Conservation (phyloP, 495 filamentous ascomycete genomes). For the Tuber magnatum region DNA sequence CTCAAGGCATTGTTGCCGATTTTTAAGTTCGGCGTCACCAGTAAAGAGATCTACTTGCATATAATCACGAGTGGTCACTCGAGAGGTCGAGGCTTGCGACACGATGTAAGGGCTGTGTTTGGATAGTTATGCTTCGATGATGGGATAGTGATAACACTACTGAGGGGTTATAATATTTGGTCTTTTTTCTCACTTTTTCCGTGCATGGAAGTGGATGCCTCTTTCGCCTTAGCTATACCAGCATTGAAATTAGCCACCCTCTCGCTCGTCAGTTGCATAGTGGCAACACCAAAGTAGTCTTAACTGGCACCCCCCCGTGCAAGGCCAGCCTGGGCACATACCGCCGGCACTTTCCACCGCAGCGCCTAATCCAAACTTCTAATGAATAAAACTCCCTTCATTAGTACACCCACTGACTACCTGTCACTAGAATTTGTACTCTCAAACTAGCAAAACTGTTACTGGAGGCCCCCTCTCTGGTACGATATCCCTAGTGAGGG, state of each 20-base stretch:
- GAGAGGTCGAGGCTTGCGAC: background rate
- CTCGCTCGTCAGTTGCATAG: too few relatives aligned
- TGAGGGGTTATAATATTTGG: background rate
- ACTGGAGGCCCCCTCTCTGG: too few relatives aligned
- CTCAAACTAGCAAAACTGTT: background rate
- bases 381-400: background rate
- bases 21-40: background rate
- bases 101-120: background rate
- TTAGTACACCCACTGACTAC: background rate
- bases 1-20: background rate
- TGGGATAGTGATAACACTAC: background rate
- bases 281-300: too few relatives aligned
- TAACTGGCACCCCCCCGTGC: too few relatives aligned
- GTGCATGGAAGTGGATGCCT: too few relatives aligned
- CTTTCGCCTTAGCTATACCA: too few relatives aligned
- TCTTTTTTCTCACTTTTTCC: background rate
- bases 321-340: too few relatives aligned
- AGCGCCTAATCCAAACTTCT: too few relatives aligned
- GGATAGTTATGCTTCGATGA: background rate
- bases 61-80: background rate
- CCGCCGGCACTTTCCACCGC: too few relatives aligned
- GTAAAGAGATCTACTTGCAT: background rate
- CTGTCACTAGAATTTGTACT: background rate
- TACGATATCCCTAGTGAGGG: too few relatives aligned
- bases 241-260: too few relatives aligned